Conservation (phyloP, 2,329 filamentous ascomycete genomes). For the Epichloe festucae region DNA sequence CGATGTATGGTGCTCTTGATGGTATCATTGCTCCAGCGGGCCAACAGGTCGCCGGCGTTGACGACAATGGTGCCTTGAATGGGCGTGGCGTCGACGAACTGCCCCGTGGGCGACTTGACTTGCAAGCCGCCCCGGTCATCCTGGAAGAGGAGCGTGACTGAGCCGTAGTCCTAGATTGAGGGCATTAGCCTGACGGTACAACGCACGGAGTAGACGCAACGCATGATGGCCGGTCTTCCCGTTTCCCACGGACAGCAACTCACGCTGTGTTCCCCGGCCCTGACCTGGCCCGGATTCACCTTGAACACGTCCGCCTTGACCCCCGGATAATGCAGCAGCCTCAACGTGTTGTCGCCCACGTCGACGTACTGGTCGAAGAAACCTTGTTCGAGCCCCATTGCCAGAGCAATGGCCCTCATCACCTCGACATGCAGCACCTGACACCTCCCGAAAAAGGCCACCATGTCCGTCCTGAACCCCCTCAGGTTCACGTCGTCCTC, state of each 20-base stretch:
- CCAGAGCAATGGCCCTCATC: conserved; percentile 77
- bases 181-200: neutral
- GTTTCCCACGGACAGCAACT: conserved; percentile 5
- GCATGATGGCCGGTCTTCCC: neutral
- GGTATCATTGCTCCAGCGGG: conserved; percentile 80
- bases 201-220: neutral
- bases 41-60: conserved; percentile 78
- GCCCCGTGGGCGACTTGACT: conserved; percentile 56
- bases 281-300: conserved; percentile 54
- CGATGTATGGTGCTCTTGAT: conserved; percentile 86
- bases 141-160: conserved; percentile 50
- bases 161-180: conserved; percentile 39
- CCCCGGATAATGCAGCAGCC: conserved; percentile 63
- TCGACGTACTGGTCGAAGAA: conserved; percentile 72
- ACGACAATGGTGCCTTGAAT: conserved; percentile 73
- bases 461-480: conserved; percentile 61
- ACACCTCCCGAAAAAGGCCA: conserved; percentile 61
- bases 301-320: conserved; percentile 53
- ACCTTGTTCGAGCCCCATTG: conserved; percentile 53
- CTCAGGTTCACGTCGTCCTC: conserved; percentile 30
- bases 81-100: conserved; percentile 71
- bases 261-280: conserved; percentile 63
- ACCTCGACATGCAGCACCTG: conserved; percentile 62
- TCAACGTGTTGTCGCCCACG: conserved; percentile 55
- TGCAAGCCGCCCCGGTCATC: conserved; percentile 43